A percentile compares a stretch with the other conserved stretches of the same genome.
phyloP scores from a whole-genome alignment of 352 stramenopile genomes.

The Globisporangium sylvaticum region DNA sequence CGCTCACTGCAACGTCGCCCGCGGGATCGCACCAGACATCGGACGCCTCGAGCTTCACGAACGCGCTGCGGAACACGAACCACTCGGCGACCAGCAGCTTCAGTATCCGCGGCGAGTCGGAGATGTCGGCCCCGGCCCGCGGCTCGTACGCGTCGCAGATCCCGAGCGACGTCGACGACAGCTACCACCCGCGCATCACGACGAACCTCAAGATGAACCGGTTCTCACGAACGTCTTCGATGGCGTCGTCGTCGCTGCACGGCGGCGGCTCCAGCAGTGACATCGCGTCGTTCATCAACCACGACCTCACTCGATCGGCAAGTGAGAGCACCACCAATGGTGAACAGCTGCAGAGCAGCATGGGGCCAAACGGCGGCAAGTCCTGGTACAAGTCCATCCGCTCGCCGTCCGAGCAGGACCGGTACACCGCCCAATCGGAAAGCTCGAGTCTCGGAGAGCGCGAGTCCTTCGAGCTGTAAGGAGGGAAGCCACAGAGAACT shows the following conservation, averaged over 20 bases:
- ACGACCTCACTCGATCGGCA: conserved; percentile 10
- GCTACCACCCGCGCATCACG: conserved; percentile 10
- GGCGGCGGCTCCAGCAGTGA: not conserved
- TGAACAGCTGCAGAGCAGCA: conserved; percentile 3
- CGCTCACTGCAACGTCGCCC: not conserved
- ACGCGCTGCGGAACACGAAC: conserved; percentile 6
- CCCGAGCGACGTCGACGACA: conserved; percentile 10
- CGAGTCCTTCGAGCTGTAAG: conserved; percentile 65
- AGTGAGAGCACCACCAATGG: not conserved
- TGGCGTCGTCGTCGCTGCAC: not conserved
- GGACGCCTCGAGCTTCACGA: conserved; percentile 4
- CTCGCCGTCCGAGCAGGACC: conserved; percentile 35
- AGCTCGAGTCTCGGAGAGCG: conserved; percentile 30
- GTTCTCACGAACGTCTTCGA: conserved; percentile 9
- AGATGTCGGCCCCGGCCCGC: not conserved
- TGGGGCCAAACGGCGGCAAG: conserved; percentile 10
- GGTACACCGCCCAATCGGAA: conserved; percentile 32
- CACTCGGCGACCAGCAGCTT: not conserved
- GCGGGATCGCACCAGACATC: not conserved
- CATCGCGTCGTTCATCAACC: conserved; percentile 5
- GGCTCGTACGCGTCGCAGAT: conserved; percentile 11
- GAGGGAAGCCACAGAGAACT: conserved; percentile 3
- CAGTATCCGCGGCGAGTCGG: conserved; percentile 9
- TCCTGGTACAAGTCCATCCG: conserved; percentile 57
- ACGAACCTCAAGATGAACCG: conserved; percentile 11